Evolutionary conservation across 1,284 basidiomycete genomes (phyloP).

Genomic region (Flammula alnicola): DNA sequence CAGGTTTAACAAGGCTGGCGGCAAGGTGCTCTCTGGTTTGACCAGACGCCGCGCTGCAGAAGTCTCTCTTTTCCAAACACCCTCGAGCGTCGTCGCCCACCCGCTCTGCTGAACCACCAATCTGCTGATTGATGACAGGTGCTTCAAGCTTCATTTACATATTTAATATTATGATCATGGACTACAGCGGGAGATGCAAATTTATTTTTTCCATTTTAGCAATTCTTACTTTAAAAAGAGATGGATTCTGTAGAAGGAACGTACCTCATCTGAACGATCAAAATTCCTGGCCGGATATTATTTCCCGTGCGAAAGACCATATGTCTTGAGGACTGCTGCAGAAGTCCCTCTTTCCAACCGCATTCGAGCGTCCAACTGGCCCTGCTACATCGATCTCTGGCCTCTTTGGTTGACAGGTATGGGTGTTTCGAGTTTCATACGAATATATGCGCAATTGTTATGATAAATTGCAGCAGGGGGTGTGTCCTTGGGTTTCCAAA

Average conservation of each 20-base stretch:
- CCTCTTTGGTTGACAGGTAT: too few species aligned
- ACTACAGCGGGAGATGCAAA: conserved; percentile 4
- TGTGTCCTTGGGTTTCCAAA: too few species aligned
- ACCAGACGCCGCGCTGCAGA: conserved; percentile 36
- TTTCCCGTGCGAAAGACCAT: background rate
- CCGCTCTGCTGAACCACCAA: too few species aligned
- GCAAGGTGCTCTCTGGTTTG: conserved; percentile 34
- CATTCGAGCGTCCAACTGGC: background rate
- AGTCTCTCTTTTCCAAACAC: conserved; percentile 38
- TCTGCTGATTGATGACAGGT: too few species aligned
- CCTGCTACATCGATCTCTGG: too few species aligned
- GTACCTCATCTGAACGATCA: background rate
- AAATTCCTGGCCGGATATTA: background rate
- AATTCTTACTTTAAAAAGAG: background rate
- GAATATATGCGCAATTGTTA: too few species aligned
- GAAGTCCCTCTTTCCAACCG: too few species aligned
- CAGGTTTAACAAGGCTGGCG: conserved; percentile 36
- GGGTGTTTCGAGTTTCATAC: too few species aligned
- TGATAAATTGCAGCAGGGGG: too few species aligned
- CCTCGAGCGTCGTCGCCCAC: conserved; percentile 35
- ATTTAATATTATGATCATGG: conserved; percentile 5
- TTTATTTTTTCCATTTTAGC: background rate
- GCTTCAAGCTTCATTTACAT: conserved; percentile 1
- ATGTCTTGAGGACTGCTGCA: too few species aligned
- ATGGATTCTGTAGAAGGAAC: background rate